Percentiles rank a stretch among this genome's conserved stretches.
These are phyloP conservation scores for Lactarius sanguifluus DNA, from an alignment of 768 basidiomycete genomes.

Conservation along the genomic window DNA sequence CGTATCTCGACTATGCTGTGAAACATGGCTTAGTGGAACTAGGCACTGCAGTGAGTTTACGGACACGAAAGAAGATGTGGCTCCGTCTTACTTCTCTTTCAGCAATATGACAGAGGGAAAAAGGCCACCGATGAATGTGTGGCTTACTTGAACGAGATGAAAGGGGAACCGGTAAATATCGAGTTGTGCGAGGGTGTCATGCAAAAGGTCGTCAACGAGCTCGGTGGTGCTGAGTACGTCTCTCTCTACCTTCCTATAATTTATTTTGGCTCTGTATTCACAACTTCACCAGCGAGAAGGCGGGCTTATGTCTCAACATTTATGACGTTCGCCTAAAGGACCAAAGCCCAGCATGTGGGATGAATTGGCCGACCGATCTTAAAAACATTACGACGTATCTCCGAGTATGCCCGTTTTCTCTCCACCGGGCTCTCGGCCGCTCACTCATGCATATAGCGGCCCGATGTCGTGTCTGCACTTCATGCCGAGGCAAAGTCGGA, in stretches of 20 bases:
- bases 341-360: constrained; percentile 81
- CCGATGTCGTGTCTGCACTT: constrained; percentile 76
- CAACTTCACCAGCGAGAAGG: constrained; percentile 59
- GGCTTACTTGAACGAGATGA: constrained; percentile 41
- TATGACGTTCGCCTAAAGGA: constrained; percentile 95
- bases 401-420: constrained; percentile 52
- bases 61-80: background rate
- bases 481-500: constrained; percentile 78
- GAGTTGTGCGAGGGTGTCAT: constrained; percentile 61
- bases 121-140: constrained; percentile 60
- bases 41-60: constrained; percentile 57
- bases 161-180: constrained; percentile 58
- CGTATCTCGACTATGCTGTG: constrained; percentile 84
- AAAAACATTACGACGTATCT: constrained; percentile 73
- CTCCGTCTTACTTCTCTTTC: constrained; percentile 8
- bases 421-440: background rate
- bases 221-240: constrained; percentile 16
- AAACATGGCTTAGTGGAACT: constrained; percentile 75
- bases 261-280: background rate
- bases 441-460: constrained; percentile 48
- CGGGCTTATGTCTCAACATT: constrained; percentile 81
- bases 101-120: constrained; percentile 66
- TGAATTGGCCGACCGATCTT: constrained; percentile 97
- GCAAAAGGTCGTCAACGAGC: constrained; percentile 38
- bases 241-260: background rate